Base-by-base conservation (phyloP, 2,329 filamentous ascomycete genomes). In the Lachnellula arida region DNA sequence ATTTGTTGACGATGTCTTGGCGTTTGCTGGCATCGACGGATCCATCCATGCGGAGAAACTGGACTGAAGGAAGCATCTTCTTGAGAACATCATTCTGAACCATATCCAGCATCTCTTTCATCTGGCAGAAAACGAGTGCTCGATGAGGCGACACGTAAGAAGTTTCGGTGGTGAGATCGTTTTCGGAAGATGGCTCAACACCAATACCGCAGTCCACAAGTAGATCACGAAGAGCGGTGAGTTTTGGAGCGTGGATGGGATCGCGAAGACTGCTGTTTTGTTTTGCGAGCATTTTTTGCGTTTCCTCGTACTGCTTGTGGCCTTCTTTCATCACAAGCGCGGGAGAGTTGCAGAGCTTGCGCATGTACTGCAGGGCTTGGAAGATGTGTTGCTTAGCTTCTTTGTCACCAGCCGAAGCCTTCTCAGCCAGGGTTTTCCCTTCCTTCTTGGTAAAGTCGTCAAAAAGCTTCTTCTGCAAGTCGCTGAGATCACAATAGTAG, bases 71-170 rank as follows among this genome's bases (percentile, higher is more conserved):
- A n/a, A 99, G 81, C 74, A 97, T 81, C 67, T 88, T 88, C 71
- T 90, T 91, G 40, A 99, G 76, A 1, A 99, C 94, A 56, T 93
- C 92, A 66, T 88, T 91, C 70, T 97, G 92, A 2, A 99, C 95
- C 84, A 99, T 97, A 72, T 99, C 94, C 23, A 99, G 81, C 95
- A 99, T 99, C 72, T 99, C 94, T 75, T 99, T 99, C 91, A 99
- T 97, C 72, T 99, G 94, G 68, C 94, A 99, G 79, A 99, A 99
- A 63, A 99, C 88, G 28, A 99, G 82, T 0, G 94, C 95, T 46
- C 94, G 89, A 70, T 99, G 94, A 32, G 93, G 94, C 59, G 94
- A 96, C 71, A 99, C 95, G 42, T 92, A 95, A 71, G 90, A 84
- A 49, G 82, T 80, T 56, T 80, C 81, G 1, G 81, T 78, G 0